phyloP scores from a whole-genome alignment of 106 monocot species.

The Acanthochlamys bracteata region DNA sequence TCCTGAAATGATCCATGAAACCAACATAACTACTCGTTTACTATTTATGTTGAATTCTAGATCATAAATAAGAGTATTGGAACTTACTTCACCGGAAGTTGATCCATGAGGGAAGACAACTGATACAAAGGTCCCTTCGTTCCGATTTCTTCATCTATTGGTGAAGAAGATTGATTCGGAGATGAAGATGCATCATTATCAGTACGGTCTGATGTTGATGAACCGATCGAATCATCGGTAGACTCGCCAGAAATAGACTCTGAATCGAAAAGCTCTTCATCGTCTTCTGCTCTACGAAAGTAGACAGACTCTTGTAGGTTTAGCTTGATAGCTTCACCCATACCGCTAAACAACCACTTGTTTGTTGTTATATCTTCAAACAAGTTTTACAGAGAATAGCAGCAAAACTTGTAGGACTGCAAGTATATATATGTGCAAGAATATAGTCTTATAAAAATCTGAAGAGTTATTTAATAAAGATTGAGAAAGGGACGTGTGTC shows the following conservation, averaged over 20 bases:
- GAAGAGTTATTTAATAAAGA: not conserved
- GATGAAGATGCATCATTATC: conserved; percentile 29
- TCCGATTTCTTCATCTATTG: not conserved
- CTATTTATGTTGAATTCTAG: too few species aligned
- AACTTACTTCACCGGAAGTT: conserved; percentile 39
- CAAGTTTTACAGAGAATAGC: too few species aligned
- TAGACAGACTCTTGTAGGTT: not conserved
- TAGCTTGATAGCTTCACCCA: conserved; percentile 11
- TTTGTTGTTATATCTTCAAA: too few species aligned
- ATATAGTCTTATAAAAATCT: not conserved
- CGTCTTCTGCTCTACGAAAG: not conserved
- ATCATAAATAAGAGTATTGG: not conserved
- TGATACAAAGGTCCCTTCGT: conserved; percentile 15
- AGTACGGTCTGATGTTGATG: conserved; percentile 16
- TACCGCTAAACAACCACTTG: not conserved
- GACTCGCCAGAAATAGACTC: conserved; percentile 12
- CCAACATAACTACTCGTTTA: too few species aligned
- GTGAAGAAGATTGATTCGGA: not conserved
- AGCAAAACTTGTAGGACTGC: too few species aligned
- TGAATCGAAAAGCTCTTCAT: conserved; percentile 8
- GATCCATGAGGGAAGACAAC: conserved; percentile 26
- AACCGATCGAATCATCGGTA: not conserved
- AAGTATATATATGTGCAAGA: not conserved
- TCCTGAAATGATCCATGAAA: conserved; percentile 15
- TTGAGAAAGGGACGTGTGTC: not conserved